A percentile compares a stretch with the other conserved stretches of the same genome.
These are phyloP conservation scores for Fusarium nurragi DNA, from an alignment of 2,329 filamentous ascomycete species.

Conservation along the genomic window DNA sequence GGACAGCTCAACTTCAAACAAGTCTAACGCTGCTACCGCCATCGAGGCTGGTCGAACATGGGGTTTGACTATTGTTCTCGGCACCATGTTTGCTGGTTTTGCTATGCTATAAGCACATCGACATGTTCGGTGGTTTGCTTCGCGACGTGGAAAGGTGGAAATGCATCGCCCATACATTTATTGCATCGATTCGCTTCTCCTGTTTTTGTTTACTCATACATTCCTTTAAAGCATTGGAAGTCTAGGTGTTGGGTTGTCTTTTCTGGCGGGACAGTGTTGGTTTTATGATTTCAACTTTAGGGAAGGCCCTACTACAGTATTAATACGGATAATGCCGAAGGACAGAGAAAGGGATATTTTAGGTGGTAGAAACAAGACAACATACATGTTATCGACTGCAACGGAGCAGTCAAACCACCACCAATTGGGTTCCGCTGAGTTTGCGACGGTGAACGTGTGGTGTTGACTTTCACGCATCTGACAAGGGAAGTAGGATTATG, in stretches of 20 bases:
- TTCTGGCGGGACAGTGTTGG: conserved; percentile 30
- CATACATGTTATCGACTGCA: conserved; percentile 25
- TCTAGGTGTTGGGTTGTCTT: conserved; percentile 42
- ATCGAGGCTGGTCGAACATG: conserved; percentile 51
- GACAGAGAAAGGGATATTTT: background rate
- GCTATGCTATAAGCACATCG: conserved; percentile 49
- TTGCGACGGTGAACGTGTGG: conserved; percentile 1
- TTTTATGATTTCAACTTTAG: conserved; percentile 25
- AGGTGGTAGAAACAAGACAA: conserved; percentile 16
- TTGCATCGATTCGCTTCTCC: conserved; percentile 29
- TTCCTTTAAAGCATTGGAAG: conserved; percentile 42
- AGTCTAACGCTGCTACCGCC: conserved; percentile 43
- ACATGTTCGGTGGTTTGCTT: background rate
- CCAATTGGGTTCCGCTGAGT: background rate
- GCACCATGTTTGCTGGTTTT: conserved; percentile 53
- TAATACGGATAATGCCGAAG: conserved; percentile 38
- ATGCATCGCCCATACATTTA: background rate
- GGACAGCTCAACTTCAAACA: conserved; percentile 14
- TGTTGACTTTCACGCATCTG: background rate
- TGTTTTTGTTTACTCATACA: conserved; percentile 36
- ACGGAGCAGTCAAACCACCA: conserved; percentile 20
- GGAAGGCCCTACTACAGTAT: conserved; percentile 20
- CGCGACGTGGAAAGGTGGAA: background rate
- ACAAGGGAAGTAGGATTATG: background rate
- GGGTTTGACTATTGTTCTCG: conserved; percentile 52